Conservation (phyloP, 202 grass and related monocot species). For the Sporobolus alterniflorus region DNA sequence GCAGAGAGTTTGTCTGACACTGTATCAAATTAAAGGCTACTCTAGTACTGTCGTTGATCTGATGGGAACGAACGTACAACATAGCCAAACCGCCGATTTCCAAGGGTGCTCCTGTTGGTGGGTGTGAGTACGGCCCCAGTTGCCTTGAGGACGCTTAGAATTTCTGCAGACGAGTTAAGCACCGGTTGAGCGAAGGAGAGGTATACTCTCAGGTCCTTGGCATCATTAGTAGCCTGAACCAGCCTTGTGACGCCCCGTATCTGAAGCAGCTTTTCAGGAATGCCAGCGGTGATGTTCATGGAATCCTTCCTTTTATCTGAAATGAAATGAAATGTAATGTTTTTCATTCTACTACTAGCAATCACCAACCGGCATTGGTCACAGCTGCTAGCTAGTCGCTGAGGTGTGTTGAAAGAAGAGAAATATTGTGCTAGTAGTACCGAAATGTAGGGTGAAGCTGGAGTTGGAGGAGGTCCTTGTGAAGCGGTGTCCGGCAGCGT, state of each 20-base stretch:
- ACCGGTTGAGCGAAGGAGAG: conserved; percentile 75
- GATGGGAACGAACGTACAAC: conserved; percentile 66
- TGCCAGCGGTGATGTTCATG: conserved; percentile 56
- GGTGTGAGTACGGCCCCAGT: conserved; percentile 60
- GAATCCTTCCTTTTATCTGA: conserved; percentile 67
- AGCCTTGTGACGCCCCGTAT: conserved; percentile 68
- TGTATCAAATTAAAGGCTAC: not conserved
- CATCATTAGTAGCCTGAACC: conserved; percentile 73
- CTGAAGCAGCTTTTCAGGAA: conserved; percentile 61
- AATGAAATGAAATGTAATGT: too few species aligned
- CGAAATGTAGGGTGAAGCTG: conserved; percentile 72
- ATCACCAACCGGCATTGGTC: too few species aligned
- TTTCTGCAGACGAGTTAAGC: conserved; percentile 67
- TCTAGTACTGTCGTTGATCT: not conserved
- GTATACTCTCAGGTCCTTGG: conserved; percentile 57
- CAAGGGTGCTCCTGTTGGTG: conserved; percentile 65
- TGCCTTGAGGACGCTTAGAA: conserved; percentile 48
- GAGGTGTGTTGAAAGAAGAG: too few species aligned
- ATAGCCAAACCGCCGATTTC: conserved; percentile 80
- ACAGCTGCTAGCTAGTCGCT: too few species aligned
- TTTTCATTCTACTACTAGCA: too few species aligned
- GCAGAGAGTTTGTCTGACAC: too few species aligned
- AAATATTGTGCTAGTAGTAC: too few species aligned
- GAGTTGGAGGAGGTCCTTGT: conserved; percentile 77
- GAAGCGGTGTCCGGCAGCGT: conserved; percentile 79